Conservation (phyloP, 2,329 filamentous ascomycete genomes). For the Aspergillus pseudoterreus region DNA sequence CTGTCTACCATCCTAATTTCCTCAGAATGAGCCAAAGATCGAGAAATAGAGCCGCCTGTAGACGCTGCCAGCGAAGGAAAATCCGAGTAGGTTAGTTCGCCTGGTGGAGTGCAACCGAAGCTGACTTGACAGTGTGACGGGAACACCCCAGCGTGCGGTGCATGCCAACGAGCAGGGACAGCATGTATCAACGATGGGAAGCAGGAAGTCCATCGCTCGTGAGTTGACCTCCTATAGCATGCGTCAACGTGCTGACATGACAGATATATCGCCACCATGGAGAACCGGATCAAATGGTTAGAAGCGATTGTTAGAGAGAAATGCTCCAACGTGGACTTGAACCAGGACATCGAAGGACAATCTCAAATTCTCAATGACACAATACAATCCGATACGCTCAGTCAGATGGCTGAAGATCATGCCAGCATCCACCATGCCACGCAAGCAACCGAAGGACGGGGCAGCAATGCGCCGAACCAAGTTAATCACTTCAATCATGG, state of each 20-base stretch:
- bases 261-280: constrained; percentile 38
- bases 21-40: too few species aligned
- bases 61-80: constrained; percentile 48
- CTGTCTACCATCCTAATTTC: too few species aligned
- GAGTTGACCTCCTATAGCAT: neutral
- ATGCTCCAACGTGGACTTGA: constrained; percentile 44
- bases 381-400: neutral
- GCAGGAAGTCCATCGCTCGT: constrained; percentile 44
- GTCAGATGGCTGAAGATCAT: neutral
- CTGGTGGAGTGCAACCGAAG: neutral
- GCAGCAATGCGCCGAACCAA: neutral
- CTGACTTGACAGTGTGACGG: constrained; percentile 43
- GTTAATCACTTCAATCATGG: neutral
- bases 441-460: neutral
- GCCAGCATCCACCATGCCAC: neutral
- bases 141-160: constrained; percentile 40
- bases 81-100: constrained; percentile 38
- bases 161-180: constrained; percentile 42
- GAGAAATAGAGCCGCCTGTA: constrained; percentile 30
- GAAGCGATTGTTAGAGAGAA: constrained; percentile 43
- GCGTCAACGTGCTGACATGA: neutral
- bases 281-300: constrained; percentile 45
- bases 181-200: constrained; percentile 46
- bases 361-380: neutral
- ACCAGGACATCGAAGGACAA: constrained; percentile 15